Evolutionary conservation across 116 monocot species (phyloP), one percentile per base, ranked within the genome.

Genomic region (Phalaenopsis hybrid): DNA sequence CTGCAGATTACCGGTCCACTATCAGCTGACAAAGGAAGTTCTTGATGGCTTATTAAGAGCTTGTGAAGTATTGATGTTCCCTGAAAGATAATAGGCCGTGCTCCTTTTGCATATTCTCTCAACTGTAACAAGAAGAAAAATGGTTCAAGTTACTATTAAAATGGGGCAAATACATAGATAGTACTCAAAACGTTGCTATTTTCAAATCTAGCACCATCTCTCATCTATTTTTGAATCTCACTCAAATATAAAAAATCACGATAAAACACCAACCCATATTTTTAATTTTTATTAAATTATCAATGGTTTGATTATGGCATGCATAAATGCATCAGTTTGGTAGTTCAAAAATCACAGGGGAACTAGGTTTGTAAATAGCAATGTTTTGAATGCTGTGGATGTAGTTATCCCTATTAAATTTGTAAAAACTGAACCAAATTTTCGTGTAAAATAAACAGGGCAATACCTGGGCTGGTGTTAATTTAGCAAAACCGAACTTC

Each of bases 61-160:
- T 90, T 90, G 72, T 90, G 83, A 5, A 90, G 82, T 49, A 76
- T 46, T 61, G 90, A 90, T 63, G 90, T 85, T 44, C 90, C 90
- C 34, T 85, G 79, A 45, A 90, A 90, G 15, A 85, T 65, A 6
- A 85, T 87, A 49, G 85, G 83, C 16, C 85, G 87, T n/a, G 83
- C 81, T 18, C 85, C 87, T 13, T 90, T 87, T 20, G 85, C 49
- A 70, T 81, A 58, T 16, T 85, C 81, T 4, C 10, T 20, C 41
- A 90, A 78, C 90, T 90, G 85, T 50, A 78, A 59, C 0, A 18
- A 15, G 13, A 9, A 75, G 23, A 75, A 3, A 7, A 18, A 75
- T 9, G 2, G 46, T 45, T 37, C 0, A 37, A 72, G 10, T 34
- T 15, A 72, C 15, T 34, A 15, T 72, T 41, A 72, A 72, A 41